Evolutionary conservation across 305 asterid genomes (phyloP).

Genomic region (Stenogyne calaminthoides): DNA sequence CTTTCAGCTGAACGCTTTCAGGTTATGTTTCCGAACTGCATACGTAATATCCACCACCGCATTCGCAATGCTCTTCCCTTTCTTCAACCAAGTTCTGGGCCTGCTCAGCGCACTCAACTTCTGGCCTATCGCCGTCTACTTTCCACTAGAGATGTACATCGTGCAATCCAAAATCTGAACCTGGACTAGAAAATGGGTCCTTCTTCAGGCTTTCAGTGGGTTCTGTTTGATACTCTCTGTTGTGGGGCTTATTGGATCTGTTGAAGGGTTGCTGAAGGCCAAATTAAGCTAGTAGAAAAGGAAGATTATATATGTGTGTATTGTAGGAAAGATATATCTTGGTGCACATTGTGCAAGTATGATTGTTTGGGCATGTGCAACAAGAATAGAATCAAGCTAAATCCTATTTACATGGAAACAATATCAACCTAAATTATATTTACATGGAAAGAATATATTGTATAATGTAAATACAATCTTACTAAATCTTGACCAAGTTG

Average conservation of each 20-base stretch:
- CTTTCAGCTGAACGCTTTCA: slow-evolving; percentile 40
- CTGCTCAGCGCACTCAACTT: slow-evolving; percentile 71
- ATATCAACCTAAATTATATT: too few relatives aligned
- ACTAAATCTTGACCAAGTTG: too few relatives aligned
- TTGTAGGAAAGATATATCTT: too few relatives aligned
- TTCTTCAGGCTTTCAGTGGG: slow-evolving; percentile 44
- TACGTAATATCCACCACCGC: slow-evolving; percentile 61
- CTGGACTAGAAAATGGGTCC: slow-evolving; percentile 54
- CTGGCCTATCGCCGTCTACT: slow-evolving; percentile 72
- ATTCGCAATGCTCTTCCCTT: slow-evolving; percentile 64
- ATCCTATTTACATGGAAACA: too few relatives aligned
- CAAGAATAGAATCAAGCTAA: too few relatives aligned
- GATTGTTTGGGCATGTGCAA: too few relatives aligned
- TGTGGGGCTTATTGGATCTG: slow-evolving; percentile 64
- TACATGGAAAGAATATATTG: too few relatives aligned
- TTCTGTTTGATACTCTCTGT: slow-evolving; percentile 47
- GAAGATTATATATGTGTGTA: too few relatives aligned
- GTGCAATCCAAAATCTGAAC: slow-evolving; percentile 46
- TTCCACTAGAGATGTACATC: slow-evolving; percentile 71
- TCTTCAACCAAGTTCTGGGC: slow-evolving; percentile 71
- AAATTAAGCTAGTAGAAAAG: slow-evolving; percentile 29
- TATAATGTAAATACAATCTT: too few relatives aligned
- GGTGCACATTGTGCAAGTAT: too few relatives aligned
- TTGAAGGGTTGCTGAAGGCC: slow-evolving; percentile 52
- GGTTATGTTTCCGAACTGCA: slow-evolving; percentile 51